A percentile compares a stretch with the other conserved stretches of the same genome.
These are phyloP conservation scores for Scheffersomyces insectosa DNA, from an alignment of 1,139 yeast genomes.

Conservation along the genomic window DNA sequence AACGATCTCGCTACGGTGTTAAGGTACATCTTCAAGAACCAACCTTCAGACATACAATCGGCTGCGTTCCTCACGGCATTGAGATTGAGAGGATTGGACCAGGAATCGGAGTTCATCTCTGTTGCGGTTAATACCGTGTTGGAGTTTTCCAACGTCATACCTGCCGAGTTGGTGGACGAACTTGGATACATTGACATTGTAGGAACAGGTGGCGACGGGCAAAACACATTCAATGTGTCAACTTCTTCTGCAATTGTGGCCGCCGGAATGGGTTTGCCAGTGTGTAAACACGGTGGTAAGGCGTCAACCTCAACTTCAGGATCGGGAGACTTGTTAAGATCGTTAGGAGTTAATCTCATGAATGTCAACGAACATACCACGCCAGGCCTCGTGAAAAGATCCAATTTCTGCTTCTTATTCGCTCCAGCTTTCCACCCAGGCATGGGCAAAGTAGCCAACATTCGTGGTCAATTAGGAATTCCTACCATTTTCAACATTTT, in stretches of 20 bases:
- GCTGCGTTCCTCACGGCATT: conserved; percentile 80
- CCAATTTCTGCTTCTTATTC: conserved; percentile 72
- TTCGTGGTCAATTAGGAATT: conserved; percentile 75
- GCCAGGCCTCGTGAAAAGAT: conserved; percentile 56
- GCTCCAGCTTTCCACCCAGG: conserved; percentile 97
- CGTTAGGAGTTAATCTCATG: conserved; percentile 75
- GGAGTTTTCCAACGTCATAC: conserved; percentile 59
- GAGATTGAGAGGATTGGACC: conserved; percentile 76
- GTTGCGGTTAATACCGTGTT: conserved; percentile 76
- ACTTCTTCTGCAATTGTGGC: conserved; percentile 94
- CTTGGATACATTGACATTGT: conserved; percentile 81
- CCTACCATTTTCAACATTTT: conserved; percentile 92
- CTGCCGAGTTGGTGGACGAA: conserved; percentile 39
- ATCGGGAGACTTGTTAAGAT: conserved; percentile 80
- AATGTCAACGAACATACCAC: conserved; percentile 68
- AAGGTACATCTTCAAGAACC: conserved; percentile 56
- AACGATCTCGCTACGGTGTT: conserved; percentile 62
- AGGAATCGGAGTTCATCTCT: conserved; percentile 76
- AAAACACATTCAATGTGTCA: conserved; percentile 92
- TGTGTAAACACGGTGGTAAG: conserved; percentile 94
- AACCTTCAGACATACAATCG: conserved; percentile 67
- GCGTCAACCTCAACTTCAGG: conserved; percentile 94
- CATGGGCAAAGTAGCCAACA: conserved; percentile 78
- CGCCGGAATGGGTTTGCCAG: conserved; percentile 81
- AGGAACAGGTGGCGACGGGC: conserved; percentile 99